Percentiles rank a stretch among this genome's conserved stretches.
Evolutionary conservation across 495 filamentous ascomycete genomes (phyloP).

Genomic region (Talaromyces proteolyticus): DNA sequence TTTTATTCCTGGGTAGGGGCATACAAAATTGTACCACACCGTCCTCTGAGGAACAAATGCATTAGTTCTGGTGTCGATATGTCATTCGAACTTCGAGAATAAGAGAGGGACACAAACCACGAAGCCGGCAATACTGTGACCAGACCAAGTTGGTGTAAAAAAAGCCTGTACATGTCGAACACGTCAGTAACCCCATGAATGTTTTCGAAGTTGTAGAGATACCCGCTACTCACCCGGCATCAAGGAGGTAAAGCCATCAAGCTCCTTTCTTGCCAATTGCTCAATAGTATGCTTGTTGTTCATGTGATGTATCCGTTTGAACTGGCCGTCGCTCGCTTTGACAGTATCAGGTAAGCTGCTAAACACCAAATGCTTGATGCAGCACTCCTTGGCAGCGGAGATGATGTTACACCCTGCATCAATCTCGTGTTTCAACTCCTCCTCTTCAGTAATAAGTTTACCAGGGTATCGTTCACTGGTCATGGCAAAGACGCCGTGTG

Average conservation of each 20-base stretch:
- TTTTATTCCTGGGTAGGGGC: conserved; percentile 8
- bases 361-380: conserved; percentile 28
- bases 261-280: conserved; percentile 7
- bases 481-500: conserved; percentile 28
- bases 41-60: conserved; percentile 8
- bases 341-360: conserved; percentile 23
- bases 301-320: conserved; percentile 12
- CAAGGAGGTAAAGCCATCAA: conserved; percentile 10
- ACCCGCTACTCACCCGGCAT: conserved; percentile 12
- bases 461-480: conserved; percentile 20
- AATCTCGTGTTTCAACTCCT: conserved; percentile 26
- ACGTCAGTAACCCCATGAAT: not conserved
- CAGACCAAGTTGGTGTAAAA: conserved; percentile 14
- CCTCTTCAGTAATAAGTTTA: conserved; percentile 8
- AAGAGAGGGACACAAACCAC: conserved; percentile 3
- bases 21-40: conserved; percentile 12
- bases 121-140: conserved; percentile 13
- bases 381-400: conserved; percentile 21
- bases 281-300: conserved; percentile 14
- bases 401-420: conserved; percentile 25
- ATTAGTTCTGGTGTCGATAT: conserved; percentile 4
- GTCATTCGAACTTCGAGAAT: conserved; percentile 1
- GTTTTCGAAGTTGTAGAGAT: not conserved
- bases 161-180: conserved; percentile 8
- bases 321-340: conserved; percentile 7